Evolutionary conservation across 1,139 yeast species (phyloP).

Genomic region (Eremothecium cymbalariae): DNA sequence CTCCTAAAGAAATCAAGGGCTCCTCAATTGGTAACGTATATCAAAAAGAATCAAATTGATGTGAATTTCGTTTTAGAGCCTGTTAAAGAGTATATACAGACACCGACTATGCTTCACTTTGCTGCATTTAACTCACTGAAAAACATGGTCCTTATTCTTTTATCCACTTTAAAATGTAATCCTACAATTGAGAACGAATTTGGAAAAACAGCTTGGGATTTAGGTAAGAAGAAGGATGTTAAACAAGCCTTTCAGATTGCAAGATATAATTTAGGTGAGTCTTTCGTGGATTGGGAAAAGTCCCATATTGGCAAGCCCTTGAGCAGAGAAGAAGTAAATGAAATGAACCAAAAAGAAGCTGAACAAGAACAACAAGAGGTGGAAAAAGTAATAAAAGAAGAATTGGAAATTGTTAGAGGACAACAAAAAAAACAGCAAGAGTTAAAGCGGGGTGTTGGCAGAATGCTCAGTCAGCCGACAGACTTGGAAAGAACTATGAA

Average conservation of each 20-base stretch:
- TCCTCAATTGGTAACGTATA: constrained; percentile 58
- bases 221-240: constrained; percentile 40
- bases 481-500: constrained; percentile 28
- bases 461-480: constrained; percentile 20
- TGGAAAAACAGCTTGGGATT: constrained; percentile 61
- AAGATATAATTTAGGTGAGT: constrained; percentile 61
- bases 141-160: constrained; percentile 59
- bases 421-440: constrained; percentile 20
- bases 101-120: constrained; percentile 74
- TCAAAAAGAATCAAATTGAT: constrained; percentile 49
- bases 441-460: constrained; percentile 28
- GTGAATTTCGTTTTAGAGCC: constrained; percentile 53
- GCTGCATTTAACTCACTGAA: constrained; percentile 62
- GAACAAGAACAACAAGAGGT: constrained; percentile 34
- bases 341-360: constrained; percentile 36
- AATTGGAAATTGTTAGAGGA: constrained; percentile 27
- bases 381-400: constrained; percentile 31
- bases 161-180: constrained; percentile 61
- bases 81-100: constrained; percentile 38
- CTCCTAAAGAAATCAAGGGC: constrained; percentile 69
- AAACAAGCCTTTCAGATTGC: constrained; percentile 59
- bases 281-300: constrained; percentile 55
- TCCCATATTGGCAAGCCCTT: constrained; percentile 63
- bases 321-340: constrained; percentile 54
- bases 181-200: constrained; percentile 48